Evolutionary conservation across 192 early-diverging fungal genomes (phyloP), one percentile per base, ranked within the genome.

Genomic region (Rhizoclosmatium globosum): DNA sequence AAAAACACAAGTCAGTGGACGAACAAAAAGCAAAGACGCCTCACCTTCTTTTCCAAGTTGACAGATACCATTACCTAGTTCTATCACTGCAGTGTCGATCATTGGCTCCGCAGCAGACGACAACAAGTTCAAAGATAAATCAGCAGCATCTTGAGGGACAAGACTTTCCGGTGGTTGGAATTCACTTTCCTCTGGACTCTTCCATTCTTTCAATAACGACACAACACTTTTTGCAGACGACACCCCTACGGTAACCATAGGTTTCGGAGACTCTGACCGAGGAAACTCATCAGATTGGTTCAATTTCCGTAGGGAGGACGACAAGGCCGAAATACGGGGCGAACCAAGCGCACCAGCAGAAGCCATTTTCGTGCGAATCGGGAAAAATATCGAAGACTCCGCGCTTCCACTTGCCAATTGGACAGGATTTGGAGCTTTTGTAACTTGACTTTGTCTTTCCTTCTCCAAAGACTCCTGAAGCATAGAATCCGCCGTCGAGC

Each of bases 21-120:
- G 15, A 47, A 74, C n/a, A n/a, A 81, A n/a, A 68, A 39, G 1
- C 47, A 72, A 19, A 64, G 21, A 47, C 59, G 23, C 11, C 46
- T 74, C 75, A 74, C 74, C 66, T 65, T 89, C 84, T 2, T 69
- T 81, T 3, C 80, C 82, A 47, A 89, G 79, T 11, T 82, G 74
- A 73, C 71, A 82, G 19, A 89, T 62, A 2, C 79, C 80, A 43
- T 82, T 75, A 15, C 88, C 88, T 4, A 89, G 68, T 3, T 76
- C 79, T 9, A 85, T 71, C 42, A 89, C 71, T 11, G 82, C 83
- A 13, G 71, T 76, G 38, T 86, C 86, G 21, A 76, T 76, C 6
- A 44, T 45, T 4, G 61, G 48, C 39, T 76, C 64, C 7, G 59
- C 9, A 17, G 21, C 56, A 2, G 38, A 42, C 23, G 64, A 11